A percentile compares a stretch with the other conserved stretches of the same genome.
Evolutionary conservation across 108 stramenopile species (phyloP).

Genomic region (Pseudonitzschia pungens): DNA sequence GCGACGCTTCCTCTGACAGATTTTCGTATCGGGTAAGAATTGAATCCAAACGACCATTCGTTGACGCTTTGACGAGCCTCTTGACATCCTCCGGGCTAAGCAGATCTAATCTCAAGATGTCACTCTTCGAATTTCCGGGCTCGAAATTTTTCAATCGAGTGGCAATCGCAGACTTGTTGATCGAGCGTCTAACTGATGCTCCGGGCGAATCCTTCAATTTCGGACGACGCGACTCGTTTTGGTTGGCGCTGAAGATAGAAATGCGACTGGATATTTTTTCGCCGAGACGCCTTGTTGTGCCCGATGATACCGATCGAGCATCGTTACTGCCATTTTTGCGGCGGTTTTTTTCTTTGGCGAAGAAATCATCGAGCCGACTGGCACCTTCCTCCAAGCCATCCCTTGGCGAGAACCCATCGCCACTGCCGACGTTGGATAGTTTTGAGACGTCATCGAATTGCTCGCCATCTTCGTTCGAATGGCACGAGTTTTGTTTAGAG

Average conservation of each 20-base stretch:
- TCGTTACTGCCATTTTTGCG: background rate
- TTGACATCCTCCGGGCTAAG: constrained; percentile 25
- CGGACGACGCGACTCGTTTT: background rate
- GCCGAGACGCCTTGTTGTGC: constrained; percentile 1
- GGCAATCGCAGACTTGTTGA: background rate
- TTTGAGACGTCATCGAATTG: background rate
- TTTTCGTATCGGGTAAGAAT: constrained; percentile 22
- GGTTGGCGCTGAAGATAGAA: constrained; percentile 2
- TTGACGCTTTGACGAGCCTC: constrained; percentile 10
- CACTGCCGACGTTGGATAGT: background rate
- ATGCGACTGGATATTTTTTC: background rate
- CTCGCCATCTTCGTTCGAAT: background rate
- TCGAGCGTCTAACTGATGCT: background rate
- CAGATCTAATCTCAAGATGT: constrained; percentile 8
- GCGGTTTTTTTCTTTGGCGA: background rate
- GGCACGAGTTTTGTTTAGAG: background rate
- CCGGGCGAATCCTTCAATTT: background rate
- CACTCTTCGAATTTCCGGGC: background rate
- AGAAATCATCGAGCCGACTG: background rate
- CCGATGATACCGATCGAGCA: background rate
- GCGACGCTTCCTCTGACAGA: background rate
- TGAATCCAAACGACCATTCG: constrained; percentile 6
- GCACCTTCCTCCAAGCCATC: background rate
- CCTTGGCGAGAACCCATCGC: background rate
- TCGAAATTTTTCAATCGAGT: constrained; percentile 5